Conservation (phyloP, 1,284 basidiomycete genomes). For the Anthracocystis walkeri region DNA sequence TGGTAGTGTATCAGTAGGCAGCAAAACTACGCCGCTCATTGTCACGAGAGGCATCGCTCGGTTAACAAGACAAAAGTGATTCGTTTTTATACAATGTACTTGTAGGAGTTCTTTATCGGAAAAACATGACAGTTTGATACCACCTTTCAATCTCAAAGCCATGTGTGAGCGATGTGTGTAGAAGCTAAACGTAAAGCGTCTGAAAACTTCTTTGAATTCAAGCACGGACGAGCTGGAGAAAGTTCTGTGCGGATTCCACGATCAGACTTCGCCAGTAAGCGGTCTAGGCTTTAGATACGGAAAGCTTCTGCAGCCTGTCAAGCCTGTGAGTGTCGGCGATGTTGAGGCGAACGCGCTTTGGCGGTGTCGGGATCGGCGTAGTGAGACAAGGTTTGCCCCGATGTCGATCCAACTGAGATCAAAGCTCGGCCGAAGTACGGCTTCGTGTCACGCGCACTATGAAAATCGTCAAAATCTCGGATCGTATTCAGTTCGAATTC, state of each 20-base stretch:
- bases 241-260: too few species aligned
- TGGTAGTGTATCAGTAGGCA: slow-evolving; percentile 6
- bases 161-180: neutral
- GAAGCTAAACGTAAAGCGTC: neutral
- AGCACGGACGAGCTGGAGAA: too few species aligned
- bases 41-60: neutral
- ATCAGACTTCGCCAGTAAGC: too few species aligned
- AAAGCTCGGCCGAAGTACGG: neutral
- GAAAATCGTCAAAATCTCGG: too few species aligned
- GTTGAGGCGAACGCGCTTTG: too few species aligned
- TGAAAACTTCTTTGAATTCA: too few species aligned
- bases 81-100: slow-evolving; percentile 7
- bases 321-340: too few species aligned
- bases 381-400: neutral
- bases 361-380: too few species aligned
- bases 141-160: neutral
- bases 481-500: neutral
- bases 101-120: slow-evolving; percentile 1
- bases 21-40: neutral
- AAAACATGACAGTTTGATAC: slow-evolving; percentile 1
- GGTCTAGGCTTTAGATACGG: too few species aligned
- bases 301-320: too few species aligned
- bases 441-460: neutral
- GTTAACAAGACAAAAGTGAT: neutral
- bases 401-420: neutral